Conservation (phyloP, 2,329 filamentous ascomycete genomes). For the Sporothrix brasiliensis region DNA sequence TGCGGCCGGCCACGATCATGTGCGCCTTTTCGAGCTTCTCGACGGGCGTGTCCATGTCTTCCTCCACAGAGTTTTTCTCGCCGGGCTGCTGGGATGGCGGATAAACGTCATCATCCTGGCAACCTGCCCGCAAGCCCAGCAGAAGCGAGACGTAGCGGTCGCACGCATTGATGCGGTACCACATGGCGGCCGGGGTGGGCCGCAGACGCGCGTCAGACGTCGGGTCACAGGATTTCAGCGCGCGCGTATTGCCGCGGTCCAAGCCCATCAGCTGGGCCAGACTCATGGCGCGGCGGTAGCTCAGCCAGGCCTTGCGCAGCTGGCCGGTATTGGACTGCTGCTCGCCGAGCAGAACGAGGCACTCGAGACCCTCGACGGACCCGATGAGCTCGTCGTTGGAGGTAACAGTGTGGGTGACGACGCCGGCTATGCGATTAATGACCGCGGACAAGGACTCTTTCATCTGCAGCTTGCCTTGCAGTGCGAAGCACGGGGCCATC, state of each 20-base stretch:
- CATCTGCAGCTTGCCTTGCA: slow-evolving; percentile 39
- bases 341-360: slow-evolving; percentile 52
- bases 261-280: slow-evolving; percentile 57
- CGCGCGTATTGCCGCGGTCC: slow-evolving; percentile 44
- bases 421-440: slow-evolving; percentile 43
- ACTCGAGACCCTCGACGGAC: slow-evolving; percentile 57
- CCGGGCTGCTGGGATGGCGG: not conserved
- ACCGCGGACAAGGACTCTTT: slow-evolving; percentile 37
- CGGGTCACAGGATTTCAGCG: slow-evolving; percentile 48
- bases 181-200: slow-evolving; percentile 46
- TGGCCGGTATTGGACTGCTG: slow-evolving; percentile 59
- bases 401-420: slow-evolving; percentile 48
- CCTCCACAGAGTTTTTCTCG: not conserved
- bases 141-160: slow-evolving; percentile 57
- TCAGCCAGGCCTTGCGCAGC: slow-evolving; percentile 58
- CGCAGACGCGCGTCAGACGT: slow-evolving; percentile 40
- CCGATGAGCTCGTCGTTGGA: slow-evolving; percentile 56
- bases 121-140: slow-evolving; percentile 53
- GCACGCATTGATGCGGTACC: slow-evolving; percentile 54
- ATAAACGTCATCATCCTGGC: slow-evolving; percentile 42
- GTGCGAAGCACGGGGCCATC: slow-evolving; percentile 44
- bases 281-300: slow-evolving; percentile 52
- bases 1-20: slow-evolving; percentile 48
- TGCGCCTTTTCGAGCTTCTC: slow-evolving; percentile 53
- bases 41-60: slow-evolving; percentile 43